Evolutionary conservation across 371 early-diverging fungal genomes (phyloP).

Genomic region (Parasitella parasitica): DNA sequence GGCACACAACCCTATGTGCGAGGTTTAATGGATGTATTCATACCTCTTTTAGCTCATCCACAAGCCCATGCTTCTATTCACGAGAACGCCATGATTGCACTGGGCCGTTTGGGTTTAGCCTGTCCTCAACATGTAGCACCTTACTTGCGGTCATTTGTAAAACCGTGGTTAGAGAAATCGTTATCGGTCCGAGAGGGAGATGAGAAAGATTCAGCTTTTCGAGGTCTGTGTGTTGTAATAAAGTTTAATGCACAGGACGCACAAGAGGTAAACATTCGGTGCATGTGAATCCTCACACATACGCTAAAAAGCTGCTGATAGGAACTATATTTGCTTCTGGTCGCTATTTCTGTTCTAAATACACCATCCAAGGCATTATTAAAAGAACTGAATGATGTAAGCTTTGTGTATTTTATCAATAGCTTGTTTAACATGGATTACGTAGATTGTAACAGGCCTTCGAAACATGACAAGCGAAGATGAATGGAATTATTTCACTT

Average conservation of each 20-base stretch:
- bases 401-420: neutral
- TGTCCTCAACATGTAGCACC: slow-evolving; percentile 72
- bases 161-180: slow-evolving; percentile 67
- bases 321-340: slow-evolving; percentile 7
- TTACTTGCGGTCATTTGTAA: slow-evolving; percentile 62
- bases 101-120: slow-evolving; percentile 81
- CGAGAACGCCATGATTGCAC: slow-evolving; percentile 88
- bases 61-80: slow-evolving; percentile 58
- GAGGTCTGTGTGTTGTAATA: slow-evolving; percentile 82
- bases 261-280: slow-evolving; percentile 31
- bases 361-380: slow-evolving; percentile 4
- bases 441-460: slow-evolving; percentile 4
- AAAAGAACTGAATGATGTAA: slow-evolving; percentile 11
- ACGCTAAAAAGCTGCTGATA: neutral
- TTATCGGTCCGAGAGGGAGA: slow-evolving; percentile 73
- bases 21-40: neutral
- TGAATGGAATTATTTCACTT: slow-evolving; percentile 1
- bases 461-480: neutral
- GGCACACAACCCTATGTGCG: slow-evolving; percentile 1
- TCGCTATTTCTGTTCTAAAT: slow-evolving; percentile 1
- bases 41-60: slow-evolving; percentile 65
- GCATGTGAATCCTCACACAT: neutral
- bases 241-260: slow-evolving; percentile 75
- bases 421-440: neutral
- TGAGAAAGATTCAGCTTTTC: slow-evolving; percentile 88